Evolutionary conservation across 148 eudicot genomes (phyloP).

Genomic region (Cornus kousa): DNA sequence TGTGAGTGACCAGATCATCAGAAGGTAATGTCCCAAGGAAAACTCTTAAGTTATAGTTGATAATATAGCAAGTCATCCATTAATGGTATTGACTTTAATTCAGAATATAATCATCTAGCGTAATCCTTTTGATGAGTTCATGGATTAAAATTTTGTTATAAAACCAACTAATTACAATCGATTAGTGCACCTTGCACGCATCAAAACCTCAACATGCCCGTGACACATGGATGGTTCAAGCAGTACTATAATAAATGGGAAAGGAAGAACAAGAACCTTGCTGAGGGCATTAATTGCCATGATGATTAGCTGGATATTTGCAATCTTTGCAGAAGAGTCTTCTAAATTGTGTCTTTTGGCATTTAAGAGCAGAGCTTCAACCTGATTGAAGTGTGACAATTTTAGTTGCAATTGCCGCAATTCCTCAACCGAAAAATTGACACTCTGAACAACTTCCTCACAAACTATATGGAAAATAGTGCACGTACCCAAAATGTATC

Average conservation of each 20-base stretch:
- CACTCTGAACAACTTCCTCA: background rate
- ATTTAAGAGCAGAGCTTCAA: conserved; percentile 56
- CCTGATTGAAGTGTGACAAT: conserved; percentile 42
- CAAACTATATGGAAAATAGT: background rate
- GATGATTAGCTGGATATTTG: conserved; percentile 71
- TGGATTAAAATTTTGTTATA: no score
- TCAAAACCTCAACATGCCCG: no score
- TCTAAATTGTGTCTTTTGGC: conserved; percentile 54
- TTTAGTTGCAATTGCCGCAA: conserved; percentile 10
- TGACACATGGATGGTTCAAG: background rate
- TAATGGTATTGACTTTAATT: no score
- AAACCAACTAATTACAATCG: no score
- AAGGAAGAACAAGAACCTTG: conserved; percentile 53
- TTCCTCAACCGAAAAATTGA: background rate
- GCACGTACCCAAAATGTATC: background rate
- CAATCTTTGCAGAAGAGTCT: conserved; percentile 49
- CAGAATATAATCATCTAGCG: no score
- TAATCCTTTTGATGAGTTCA: no score
- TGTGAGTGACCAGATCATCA: background rate
- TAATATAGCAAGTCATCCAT: no score
- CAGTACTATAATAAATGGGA: conserved; percentile 5
- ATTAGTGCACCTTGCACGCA: no score
- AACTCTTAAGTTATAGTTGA: no score
- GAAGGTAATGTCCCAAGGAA: no score
- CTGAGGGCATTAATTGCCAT: conserved; percentile 96